phyloP scores from a whole-genome alignment of 176 grass and related monocot species.

The Urochloa ruziziensis region DNA sequence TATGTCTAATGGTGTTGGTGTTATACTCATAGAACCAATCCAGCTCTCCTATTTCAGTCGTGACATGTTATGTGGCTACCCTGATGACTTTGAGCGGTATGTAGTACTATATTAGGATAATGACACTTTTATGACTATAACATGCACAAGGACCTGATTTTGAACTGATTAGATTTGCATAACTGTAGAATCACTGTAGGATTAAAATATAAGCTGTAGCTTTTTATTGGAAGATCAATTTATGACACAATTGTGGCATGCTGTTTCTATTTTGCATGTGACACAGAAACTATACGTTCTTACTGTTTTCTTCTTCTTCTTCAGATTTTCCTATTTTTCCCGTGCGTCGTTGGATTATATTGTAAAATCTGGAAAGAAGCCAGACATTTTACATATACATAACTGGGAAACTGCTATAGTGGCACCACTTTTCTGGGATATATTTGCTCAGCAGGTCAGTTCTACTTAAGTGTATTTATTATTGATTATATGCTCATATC shows the following conservation, averaged over 20 bases:
- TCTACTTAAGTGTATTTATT: conserved; percentile 20
- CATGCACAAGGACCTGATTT: conserved; percentile 1
- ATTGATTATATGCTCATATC: neutral
- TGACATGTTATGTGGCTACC: conserved; percentile 52
- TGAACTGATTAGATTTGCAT: conserved; percentile 7
- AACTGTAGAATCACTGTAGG: neutral
- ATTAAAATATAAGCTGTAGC: neutral
- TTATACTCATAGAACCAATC: conserved; percentile 54
- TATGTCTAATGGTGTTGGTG: conserved; percentile 38
- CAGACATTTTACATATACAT: conserved; percentile 61
- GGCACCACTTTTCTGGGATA: conserved; percentile 64
- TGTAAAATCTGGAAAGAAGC: conserved; percentile 61
- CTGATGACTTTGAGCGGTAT: conserved; percentile 62
- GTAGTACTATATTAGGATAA: neutral
- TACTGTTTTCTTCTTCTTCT: neutral
- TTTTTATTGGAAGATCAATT: neutral
- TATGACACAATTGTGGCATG: neutral
- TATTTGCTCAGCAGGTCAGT: conserved; percentile 61
- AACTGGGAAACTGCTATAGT: conserved; percentile 74
- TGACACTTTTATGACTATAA: neutral
- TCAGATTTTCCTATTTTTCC: conserved; percentile 61
- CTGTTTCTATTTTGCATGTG: neutral
- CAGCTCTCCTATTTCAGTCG: conserved; percentile 50
- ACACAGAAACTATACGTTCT: neutral
- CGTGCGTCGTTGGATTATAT: conserved; percentile 70